Percentiles rank a stretch among this genome's conserved stretches.
Conservation (phyloP, 108 stramenopile species). For the Chaetoceros muelleri region DNA sequence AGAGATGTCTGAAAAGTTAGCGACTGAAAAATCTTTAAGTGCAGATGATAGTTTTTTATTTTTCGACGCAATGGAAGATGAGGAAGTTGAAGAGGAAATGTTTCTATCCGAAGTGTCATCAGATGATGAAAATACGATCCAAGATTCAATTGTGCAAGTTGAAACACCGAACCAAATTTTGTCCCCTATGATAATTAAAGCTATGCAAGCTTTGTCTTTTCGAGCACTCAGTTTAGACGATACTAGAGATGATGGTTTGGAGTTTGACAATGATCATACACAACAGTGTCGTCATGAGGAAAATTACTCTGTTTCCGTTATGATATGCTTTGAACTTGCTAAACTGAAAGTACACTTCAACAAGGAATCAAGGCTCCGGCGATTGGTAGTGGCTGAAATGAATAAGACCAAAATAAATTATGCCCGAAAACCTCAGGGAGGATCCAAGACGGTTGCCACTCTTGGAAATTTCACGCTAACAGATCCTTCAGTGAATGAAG, state of each 20-base stretch:
- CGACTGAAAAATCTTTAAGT: background rate
- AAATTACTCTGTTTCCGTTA: too few species aligned
- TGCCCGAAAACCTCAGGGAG: slow-evolving; percentile 23
- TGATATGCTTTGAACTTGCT: slow-evolving; percentile 32
- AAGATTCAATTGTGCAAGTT: too few species aligned
- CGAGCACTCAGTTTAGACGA: background rate
- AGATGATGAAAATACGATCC: background rate
- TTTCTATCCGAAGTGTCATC: background rate
- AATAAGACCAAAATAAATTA: slow-evolving; percentile 34
- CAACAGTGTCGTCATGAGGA: too few species aligned
- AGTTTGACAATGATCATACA: background rate
- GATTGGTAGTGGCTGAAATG: slow-evolving; percentile 59
- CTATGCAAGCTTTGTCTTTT: background rate
- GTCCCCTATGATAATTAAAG: background rate
- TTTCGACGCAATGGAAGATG: slow-evolving; percentile 53
- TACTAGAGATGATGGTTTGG: background rate
- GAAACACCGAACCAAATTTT: background rate
- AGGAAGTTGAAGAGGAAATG: background rate
- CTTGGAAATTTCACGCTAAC: slow-evolving; percentile 43
- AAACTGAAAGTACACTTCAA: slow-evolving; percentile 56
- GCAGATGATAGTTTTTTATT: slow-evolving; percentile 18
- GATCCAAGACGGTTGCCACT: slow-evolving; percentile 33
- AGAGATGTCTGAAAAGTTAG: background rate
- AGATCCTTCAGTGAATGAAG: slow-evolving; percentile 25
- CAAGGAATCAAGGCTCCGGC: slow-evolving; percentile 51